phyloP scores from a whole-genome alignment of 371 early-diverging fungal genomes.

The Batkoa obscura region DNA sequence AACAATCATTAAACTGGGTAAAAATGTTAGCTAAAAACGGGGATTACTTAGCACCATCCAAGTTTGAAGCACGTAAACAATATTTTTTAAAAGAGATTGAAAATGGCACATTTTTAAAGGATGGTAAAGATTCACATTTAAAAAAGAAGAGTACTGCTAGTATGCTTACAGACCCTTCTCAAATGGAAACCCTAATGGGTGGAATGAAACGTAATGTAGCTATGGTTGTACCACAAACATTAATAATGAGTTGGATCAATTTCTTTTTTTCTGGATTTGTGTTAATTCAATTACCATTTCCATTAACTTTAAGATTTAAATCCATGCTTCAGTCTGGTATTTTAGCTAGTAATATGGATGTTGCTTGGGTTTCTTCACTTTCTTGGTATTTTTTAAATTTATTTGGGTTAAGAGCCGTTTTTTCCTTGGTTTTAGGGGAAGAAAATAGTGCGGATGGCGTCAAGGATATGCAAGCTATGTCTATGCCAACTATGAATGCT shows the following conservation, averaged over 20 bases:
- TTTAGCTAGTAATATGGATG: conserved; percentile 92
- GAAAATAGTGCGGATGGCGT: conserved; percentile 80
- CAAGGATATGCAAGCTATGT: conserved; percentile 78
- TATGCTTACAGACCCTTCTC: conserved; percentile 78
- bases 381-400: conserved; percentile 96
- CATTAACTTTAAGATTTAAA: conserved; percentile 89
- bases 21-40: conserved; percentile 43
- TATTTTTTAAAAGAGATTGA: conserved; percentile 60
- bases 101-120: conserved; percentile 62
- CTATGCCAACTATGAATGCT: conserved; percentile 43
- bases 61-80: conserved; percentile 47
- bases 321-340: conserved; percentile 92
- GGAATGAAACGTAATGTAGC: conserved; percentile 91
- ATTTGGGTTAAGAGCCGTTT: conserved; percentile 85
- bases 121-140: conserved; percentile 17
- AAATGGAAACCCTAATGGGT: conserved; percentile 92
- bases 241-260: conserved; percentile 96
- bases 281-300: conserved; percentile 86
- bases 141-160: conserved; percentile 36
- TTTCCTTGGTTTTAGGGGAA: conserved; percentile 76
- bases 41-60: conserved; percentile 40
- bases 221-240: conserved; percentile 89
- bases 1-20: conserved; percentile 58
- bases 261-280: conserved; percentile 95
- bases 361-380: conserved; percentile 88